A percentile compares a stretch with the other conserved stretches of the same genome.
Evolutionary conservation across 495 filamentous ascomycete genomes (phyloP).

Genomic region (Paragyromitra xinjiangensis): DNA sequence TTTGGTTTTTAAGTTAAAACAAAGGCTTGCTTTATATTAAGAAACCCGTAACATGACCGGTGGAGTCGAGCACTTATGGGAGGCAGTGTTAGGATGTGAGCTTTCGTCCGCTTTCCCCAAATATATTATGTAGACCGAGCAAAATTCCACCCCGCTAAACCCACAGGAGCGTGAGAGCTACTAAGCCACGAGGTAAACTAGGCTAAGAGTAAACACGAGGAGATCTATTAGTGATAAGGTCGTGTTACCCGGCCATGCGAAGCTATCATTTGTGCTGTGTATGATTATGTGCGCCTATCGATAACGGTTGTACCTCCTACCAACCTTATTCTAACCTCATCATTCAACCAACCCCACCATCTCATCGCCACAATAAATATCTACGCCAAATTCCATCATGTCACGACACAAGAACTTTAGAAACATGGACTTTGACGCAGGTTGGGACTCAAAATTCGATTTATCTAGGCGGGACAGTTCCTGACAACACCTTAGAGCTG

Average conservation of each 20-base stretch:
- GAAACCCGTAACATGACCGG: neutral
- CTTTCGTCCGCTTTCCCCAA: no score
- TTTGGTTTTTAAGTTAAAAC: conserved; percentile 10
- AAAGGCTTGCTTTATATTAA: conserved; percentile 4
- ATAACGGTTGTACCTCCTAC: conserved; percentile 5
- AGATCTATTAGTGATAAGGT: neutral
- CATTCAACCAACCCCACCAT: conserved; percentile 68
- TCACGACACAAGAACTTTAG: conserved; percentile 70
- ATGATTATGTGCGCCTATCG: conserved; percentile 1
- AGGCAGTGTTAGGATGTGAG: no score
- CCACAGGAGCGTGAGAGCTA: no score
- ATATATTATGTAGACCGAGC: no score
- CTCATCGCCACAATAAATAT: conserved; percentile 68
- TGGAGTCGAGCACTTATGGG: neutral
- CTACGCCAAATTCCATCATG: conserved; percentile 64
- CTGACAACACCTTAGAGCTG: conserved; percentile 60
- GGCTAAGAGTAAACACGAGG: no score
- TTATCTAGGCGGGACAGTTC: neutral
- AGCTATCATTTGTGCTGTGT: neutral
- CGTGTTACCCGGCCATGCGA: conserved; percentile 36
- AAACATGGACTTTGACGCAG: conserved; percentile 68
- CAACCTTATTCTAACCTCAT: conserved; percentile 35
- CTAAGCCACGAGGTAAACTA: no score
- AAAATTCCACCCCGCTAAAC: no score
- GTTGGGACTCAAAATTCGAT: conserved; percentile 4